Conservation (phyloP, 352 stramenopile genomes). For the Phytopythium helicoides region DNA sequence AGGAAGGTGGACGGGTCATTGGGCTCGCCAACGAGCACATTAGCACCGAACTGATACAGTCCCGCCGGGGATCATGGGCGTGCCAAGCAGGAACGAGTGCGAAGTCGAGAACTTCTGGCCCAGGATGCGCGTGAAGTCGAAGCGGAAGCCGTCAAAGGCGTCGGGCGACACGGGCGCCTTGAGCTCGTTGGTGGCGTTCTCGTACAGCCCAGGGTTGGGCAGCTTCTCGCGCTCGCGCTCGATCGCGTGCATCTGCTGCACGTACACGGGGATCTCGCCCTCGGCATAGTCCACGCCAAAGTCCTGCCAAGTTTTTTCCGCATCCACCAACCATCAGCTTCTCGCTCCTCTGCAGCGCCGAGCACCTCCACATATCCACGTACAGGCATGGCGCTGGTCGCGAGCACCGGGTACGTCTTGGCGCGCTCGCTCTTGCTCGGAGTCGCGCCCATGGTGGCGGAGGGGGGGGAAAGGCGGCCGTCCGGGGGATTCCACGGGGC, state of each 20-base stretch:
- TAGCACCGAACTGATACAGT: conserved; percentile 88
- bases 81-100: conserved; percentile 80
- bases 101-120: conserved; percentile 80
- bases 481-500: not conserved
- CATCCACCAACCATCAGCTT: no score
- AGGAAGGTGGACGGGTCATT: conserved; percentile 82
- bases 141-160: conserved; percentile 85
- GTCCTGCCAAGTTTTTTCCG: not conserved
- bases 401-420: conserved; percentile 50
- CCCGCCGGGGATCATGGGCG: conserved; percentile 79
- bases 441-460: conserved; percentile 45
- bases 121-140: conserved; percentile 84
- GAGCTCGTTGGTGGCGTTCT: conserved; percentile 83
- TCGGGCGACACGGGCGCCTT: conserved; percentile 77
- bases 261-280: conserved; percentile 67
- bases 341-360: no score
- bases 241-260: conserved; percentile 82
- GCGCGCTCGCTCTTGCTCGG: conserved; percentile 30
- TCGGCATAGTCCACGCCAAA: conserved; percentile 7
- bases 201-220: conserved; percentile 81
- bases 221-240: conserved; percentile 67
- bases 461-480: conserved; percentile 5
- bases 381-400: conserved; percentile 58
- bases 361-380: no score
- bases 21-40: conserved; percentile 70